A percentile compares a stretch with the other conserved stretches of the same genome.
phyloP scores from a whole-genome alignment of 257 asterid species.

The Nicotiana noctiflora region DNA sequence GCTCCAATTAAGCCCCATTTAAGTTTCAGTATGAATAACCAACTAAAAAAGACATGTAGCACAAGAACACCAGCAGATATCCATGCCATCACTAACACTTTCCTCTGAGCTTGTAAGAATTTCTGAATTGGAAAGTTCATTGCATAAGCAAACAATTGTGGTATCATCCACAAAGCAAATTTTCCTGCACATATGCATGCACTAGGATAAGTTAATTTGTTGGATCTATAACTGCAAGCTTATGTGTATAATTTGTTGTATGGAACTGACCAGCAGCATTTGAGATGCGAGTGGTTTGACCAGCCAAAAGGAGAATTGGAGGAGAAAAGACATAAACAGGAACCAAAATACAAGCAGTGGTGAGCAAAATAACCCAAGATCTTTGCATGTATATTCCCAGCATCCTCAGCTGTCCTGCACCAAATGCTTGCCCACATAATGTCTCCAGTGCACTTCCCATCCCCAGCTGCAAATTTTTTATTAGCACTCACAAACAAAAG shows the following conservation, averaged over 20 bases:
- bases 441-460: constrained; percentile 92
- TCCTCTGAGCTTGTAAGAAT: constrained; percentile 75
- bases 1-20: constrained; percentile 65
- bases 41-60: constrained; percentile 50
- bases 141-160: constrained; percentile 73
- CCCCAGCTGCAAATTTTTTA: constrained; percentile 44
- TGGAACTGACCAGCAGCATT: constrained; percentile 54
- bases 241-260: not conserved
- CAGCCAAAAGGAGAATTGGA: constrained; percentile 52
- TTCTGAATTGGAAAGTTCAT: constrained; percentile 72
- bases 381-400: constrained; percentile 79
- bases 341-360: constrained; percentile 40
- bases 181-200: constrained; percentile 38
- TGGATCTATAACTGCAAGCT: not conserved
- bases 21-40: constrained; percentile 58
- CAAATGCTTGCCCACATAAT: constrained; percentile 77
- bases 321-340: constrained; percentile 64
- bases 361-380: constrained; percentile 68
- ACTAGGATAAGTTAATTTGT: not conserved
- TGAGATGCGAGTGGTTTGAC: constrained; percentile 51
- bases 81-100: constrained; percentile 66
- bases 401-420: constrained; percentile 74
- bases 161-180: constrained; percentile 71
- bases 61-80: constrained; percentile 43
- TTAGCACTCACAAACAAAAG: too few species aligned